These are phyloP conservation scores for Sequoiadendron giganteum DNA, from an alignment of 75 land plant genomes.

Conservation along the genomic window DNA sequence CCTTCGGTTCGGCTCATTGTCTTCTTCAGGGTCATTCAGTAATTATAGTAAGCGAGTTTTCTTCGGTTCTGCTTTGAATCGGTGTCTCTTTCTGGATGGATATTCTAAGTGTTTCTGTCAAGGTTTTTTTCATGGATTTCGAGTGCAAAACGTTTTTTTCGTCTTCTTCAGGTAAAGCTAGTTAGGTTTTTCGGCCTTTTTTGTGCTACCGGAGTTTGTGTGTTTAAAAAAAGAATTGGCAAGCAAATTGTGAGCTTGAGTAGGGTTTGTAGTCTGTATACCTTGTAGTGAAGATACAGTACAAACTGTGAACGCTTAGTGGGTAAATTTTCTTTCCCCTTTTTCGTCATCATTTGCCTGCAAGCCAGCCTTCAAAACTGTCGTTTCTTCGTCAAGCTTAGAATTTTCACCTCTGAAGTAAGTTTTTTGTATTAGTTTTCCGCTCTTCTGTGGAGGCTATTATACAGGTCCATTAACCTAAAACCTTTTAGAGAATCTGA, in stretches of 20 bases:
- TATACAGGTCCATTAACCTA: too few species aligned
- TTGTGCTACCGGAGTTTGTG: not conserved
- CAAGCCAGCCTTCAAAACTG: not conserved
- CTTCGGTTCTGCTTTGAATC: not conserved
- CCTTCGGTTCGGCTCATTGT: slow-evolving; percentile 5
- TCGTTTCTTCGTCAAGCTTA: not conserved
- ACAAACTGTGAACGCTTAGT: not conserved
- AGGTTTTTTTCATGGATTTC: slow-evolving; percentile 6
- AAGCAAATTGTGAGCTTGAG: not conserved
- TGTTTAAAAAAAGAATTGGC: not conserved
- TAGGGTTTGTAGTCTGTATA: not conserved
- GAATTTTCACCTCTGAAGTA: not conserved
- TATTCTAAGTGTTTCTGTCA: not conserved
- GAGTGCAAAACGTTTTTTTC: slow-evolving; percentile 2
- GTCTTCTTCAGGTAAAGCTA: not conserved
- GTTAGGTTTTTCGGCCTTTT: not conserved
- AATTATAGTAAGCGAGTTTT: not conserved
- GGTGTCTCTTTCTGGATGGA: not conserved
- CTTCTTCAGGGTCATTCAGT: slow-evolving; percentile 11
- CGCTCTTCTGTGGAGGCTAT: too few species aligned
- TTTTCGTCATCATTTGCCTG: not conserved
- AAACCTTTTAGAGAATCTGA: not conserved
- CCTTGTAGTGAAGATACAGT: not conserved
- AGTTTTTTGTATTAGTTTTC: too few species aligned
- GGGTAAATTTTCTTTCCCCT: not conserved